Conservation (phyloP, 352 stramenopile species). For the Globisporangium viniferum region DNA sequence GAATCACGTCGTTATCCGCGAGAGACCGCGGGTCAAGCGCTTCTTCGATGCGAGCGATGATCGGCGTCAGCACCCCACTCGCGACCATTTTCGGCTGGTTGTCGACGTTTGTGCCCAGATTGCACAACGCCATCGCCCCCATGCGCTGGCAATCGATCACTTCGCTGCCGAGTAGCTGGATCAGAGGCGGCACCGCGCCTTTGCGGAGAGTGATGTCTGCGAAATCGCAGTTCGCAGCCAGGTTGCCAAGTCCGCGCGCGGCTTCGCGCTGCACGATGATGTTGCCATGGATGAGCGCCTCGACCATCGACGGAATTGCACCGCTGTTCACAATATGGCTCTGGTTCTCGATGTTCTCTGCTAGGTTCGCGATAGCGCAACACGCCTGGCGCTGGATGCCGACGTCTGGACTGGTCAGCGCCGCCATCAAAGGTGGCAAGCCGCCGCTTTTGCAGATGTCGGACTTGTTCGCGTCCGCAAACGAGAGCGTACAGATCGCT, state of each 20-base stretch:
- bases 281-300: slow-evolving; percentile 69
- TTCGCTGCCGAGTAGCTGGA: slow-evolving; percentile 87
- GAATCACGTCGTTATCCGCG: slow-evolving; percentile 93
- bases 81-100: slow-evolving; percentile 91
- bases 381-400: slow-evolving; percentile 91
- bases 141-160: slow-evolving; percentile 93
- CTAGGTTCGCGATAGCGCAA: slow-evolving; percentile 94
- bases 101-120: slow-evolving; percentile 93
- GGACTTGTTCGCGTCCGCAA: slow-evolving; percentile 92
- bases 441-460: slow-evolving; percentile 94
- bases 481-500: slow-evolving; percentile 90
- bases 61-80: slow-evolving; percentile 81
- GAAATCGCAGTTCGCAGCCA: slow-evolving; percentile 95
- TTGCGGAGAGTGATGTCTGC: slow-evolving; percentile 89
- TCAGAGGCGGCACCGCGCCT: slow-evolving; percentile 78
- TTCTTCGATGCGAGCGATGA: slow-evolving; percentile 87
- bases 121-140: slow-evolving; percentile 94
- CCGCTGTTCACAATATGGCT: slow-evolving; percentile 86
- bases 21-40: slow-evolving; percentile 90
- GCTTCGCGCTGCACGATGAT: slow-evolving; percentile 91
- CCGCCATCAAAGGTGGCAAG: slow-evolving; percentile 84
- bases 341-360: slow-evolving; percentile 94
- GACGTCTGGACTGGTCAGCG: slow-evolving; percentile 64
- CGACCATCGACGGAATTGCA: slow-evolving; percentile 84
- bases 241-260: slow-evolving; percentile 90